Percentiles rank a stretch among this genome's conserved stretches.
Evolutionary conservation across 2,329 filamentous ascomycete species (phyloP).

Genomic region (Talaromyces piceae): DNA sequence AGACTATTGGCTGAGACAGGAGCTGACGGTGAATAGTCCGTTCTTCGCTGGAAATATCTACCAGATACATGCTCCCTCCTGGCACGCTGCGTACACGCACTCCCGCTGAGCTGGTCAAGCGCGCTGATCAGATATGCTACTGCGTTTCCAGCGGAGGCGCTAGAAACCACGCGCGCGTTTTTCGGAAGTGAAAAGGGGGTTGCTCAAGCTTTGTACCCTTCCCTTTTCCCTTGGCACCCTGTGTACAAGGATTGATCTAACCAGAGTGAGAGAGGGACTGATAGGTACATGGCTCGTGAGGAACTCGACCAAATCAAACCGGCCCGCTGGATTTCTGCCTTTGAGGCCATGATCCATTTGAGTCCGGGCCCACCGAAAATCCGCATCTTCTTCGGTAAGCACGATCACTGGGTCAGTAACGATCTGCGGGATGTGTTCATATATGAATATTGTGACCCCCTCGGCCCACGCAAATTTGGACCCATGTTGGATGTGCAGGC

Average conservation of each 20-base stretch:
- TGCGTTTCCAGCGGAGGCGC: slow-evolving; percentile 6
- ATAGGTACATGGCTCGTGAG: slow-evolving; percentile 1
- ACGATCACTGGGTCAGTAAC: slow-evolving; percentile 9
- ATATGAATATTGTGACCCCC: slow-evolving; percentile 4
- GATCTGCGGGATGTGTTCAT: slow-evolving; percentile 8
- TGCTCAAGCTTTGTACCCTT: slow-evolving; percentile 7
- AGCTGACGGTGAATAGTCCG: neutral
- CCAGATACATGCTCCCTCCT: slow-evolving; percentile 1
- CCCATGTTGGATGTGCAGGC: slow-evolving; percentile 4
- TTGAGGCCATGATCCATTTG: neutral
- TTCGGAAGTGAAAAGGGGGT: slow-evolving; percentile 8
- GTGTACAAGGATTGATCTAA: too few relatives aligned
- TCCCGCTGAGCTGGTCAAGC: slow-evolving; percentile 5
- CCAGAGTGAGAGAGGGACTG: neutral
- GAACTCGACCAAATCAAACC: slow-evolving; percentile 8
- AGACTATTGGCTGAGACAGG: neutral
- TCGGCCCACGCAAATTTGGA: slow-evolving; percentile 1
- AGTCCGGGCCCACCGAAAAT: neutral
- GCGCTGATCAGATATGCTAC: slow-evolving; percentile 3
- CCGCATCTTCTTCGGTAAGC: slow-evolving; percentile 9
- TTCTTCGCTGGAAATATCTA: slow-evolving; percentile 6
- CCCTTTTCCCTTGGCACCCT: neutral
- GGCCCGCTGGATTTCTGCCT: slow-evolving; percentile 7
- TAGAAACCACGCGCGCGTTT: slow-evolving; percentile 2
- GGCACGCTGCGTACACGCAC: neutral